Evolutionary conservation across 2,329 filamentous ascomycete species (phyloP), one percentile per base, ranked within the genome.

Genomic region (Exophiala alcalophila): DNA sequence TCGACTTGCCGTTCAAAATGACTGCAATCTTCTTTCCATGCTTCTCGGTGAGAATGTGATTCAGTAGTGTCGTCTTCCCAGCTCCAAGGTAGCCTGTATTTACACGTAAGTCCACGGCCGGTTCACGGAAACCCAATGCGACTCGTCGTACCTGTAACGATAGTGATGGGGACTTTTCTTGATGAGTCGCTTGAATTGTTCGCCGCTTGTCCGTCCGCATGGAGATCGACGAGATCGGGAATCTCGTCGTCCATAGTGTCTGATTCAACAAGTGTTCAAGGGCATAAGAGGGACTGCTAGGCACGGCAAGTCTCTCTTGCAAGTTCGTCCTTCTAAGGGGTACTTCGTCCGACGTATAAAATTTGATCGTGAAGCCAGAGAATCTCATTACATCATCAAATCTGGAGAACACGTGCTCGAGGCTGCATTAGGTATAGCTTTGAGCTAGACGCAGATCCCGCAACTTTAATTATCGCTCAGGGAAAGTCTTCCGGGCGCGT

Each of bases 11-110:
- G 65, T 98, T 98, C 71, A 98, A 79, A 44, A 98, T 97, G 10
- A 98, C 92, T 8, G 92, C 92, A 63, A 98, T 92, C 60, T 89
- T 95, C 74, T 97, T 97, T 64, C 91, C 91, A 74, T 98, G 92
- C 49, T 91, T 83, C 44, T 90, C 89, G 19, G 85, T 94, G 38
- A 98, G 72, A 49, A 98, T 97, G 64, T 97, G 95, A 64, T 98
- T 97, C 45, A 98, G 72, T 20, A 97, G 68, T 0, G 91, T 97
- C 0, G 91, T 97, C 67, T 98, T 98, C 12, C 92, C 92, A 6
- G 92, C 88, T 12, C 92, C 92, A 3, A 98, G 77, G 60, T 98
- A 98, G 3, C 92, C 88, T 92, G 50, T 18, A n/a, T 16, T 11
- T 28, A n/a, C n/a, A n/a, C n/a, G n/a, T n/a, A n/a, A n/a, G n/a